These are phyloP conservation scores for Starmerella vaccinii DNA, from an alignment of 805 yeast genomes.

Conservation along the genomic window DNA sequence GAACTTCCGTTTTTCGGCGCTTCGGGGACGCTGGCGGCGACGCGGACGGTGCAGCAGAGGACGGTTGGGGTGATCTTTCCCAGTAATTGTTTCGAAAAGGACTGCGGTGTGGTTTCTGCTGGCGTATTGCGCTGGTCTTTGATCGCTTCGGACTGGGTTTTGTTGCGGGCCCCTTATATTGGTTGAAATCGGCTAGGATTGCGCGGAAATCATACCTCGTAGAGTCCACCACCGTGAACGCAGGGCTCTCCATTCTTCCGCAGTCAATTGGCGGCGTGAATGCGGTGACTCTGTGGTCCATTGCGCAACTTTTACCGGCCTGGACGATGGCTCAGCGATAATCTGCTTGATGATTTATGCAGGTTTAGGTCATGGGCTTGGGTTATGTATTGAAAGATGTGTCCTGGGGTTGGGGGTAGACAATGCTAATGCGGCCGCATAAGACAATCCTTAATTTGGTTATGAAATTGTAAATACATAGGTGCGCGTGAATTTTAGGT, in stretches of 20 bases:
- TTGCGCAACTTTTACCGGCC: background rate
- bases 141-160: background rate
- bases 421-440: background rate
- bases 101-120: background rate
- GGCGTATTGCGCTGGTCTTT: background rate
- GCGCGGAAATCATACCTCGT: slow-evolving; percentile 7
- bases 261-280: background rate
- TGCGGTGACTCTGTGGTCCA: background rate
- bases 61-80: background rate
- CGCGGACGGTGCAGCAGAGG: background rate
- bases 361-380: background rate
- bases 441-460: background rate
- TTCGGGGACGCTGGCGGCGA: background rate
- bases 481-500: background rate
- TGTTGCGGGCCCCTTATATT: background rate
- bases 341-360: background rate
- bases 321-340: background rate
- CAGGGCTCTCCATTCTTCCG: background rate
- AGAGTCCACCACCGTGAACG: background rate
- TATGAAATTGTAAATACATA: background rate
- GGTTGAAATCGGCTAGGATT: slow-evolving; percentile 9
- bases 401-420: background rate
- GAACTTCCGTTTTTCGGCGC: slow-evolving; percentile 8
- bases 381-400: background rate
- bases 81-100: background rate